Evolutionary conservation across 495 filamentous ascomycete species (phyloP), one percentile per base, ranked within the genome.

Genomic region (Penicillium cinerascens): DNA sequence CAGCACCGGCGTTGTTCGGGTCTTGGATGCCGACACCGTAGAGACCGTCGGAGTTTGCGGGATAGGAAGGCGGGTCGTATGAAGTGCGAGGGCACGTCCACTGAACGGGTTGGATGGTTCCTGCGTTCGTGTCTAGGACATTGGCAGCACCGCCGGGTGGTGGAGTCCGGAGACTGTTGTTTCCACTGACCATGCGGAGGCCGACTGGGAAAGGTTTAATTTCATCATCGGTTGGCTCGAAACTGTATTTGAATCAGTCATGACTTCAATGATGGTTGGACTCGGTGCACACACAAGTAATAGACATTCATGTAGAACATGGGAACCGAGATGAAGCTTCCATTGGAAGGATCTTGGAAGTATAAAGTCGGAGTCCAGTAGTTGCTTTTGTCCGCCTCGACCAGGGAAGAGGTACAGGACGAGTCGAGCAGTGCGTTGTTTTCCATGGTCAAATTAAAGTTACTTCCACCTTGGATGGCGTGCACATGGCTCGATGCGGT

Each of bases 341-440:
- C 82, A 51, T 86, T 87, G 54, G 78, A 68, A 25, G 78, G 35
- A 7, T 36, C 77, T 26, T 80, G 74, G 67, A 81, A 90, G 70
- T 82, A 90, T 16, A 92, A 74, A 35, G 68, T 67, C 2, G 89
- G 86, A 42, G 84, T 78, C 89, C 89, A 92, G 72, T 93, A 92
- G 68, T 84, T 85, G 58, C 82, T 87, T 56, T 84, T 73, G 66
- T 93, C 89, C 51, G 78, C 75, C 49, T 78, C 82, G 54, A 86
- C 74, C 9, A 71, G 74, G 54, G 87, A 83, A 9, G 84, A 84
- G 44, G 83, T 85, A 70, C 89, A 93, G 0, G 68, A 69, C 0
- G 88, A 87, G 46, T 70, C 54, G 42, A 78, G 70, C 10, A 87
- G 76, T 23, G 73, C 62, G 42, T 79, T 68, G 48, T 82, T 87